A percentile compares a stretch with the other conserved stretches of the same genome.
Conservation (phyloP, 352 stramenopile species). For the Phytophthora capsici region DNA sequence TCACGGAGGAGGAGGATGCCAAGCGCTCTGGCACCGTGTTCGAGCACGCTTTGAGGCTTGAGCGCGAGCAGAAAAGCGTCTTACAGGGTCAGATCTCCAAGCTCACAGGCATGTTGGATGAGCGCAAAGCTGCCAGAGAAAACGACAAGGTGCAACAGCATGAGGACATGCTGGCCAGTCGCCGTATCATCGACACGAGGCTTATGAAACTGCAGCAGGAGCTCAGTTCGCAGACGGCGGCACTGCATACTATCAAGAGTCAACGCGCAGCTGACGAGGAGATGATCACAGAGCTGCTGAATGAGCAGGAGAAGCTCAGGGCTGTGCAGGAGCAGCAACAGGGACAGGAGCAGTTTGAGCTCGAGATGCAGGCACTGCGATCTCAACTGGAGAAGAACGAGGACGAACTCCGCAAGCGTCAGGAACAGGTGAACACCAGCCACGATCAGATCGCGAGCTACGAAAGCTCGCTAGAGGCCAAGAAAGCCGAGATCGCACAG, state of each 20-base stretch:
- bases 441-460: constrained; percentile 75
- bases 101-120: constrained; percentile 78
- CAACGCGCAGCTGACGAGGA: constrained; percentile 78
- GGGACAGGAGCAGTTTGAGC: constrained; percentile 58
- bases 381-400: constrained; percentile 77
- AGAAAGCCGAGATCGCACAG: constrained; percentile 64
- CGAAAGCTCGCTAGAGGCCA: constrained; percentile 69
- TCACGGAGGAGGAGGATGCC: constrained; percentile 88
- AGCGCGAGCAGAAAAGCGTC: constrained; percentile 73
- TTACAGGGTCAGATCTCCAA: constrained; percentile 83
- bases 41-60: constrained; percentile 84
- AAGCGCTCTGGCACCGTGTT: constrained; percentile 88
- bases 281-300: constrained; percentile 85
- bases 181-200: constrained; percentile 84
- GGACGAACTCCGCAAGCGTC: constrained; percentile 64
- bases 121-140: constrained; percentile 42
- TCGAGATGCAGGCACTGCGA: constrained; percentile 78
- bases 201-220: constrained; percentile 77
- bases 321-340: constrained; percentile 54
- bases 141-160: constrained; percentile 63
- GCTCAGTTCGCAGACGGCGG: constrained; percentile 57
- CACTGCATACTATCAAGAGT: constrained; percentile 71
- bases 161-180: constrained; percentile 87
- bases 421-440: constrained; percentile 71
- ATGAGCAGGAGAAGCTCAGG: constrained; percentile 83